Percentiles rank a stretch among this genome's conserved stretches.
Evolutionary conservation across 768 basidiomycete species (phyloP).

Genomic region (Suillus fuscotomentosus): DNA sequence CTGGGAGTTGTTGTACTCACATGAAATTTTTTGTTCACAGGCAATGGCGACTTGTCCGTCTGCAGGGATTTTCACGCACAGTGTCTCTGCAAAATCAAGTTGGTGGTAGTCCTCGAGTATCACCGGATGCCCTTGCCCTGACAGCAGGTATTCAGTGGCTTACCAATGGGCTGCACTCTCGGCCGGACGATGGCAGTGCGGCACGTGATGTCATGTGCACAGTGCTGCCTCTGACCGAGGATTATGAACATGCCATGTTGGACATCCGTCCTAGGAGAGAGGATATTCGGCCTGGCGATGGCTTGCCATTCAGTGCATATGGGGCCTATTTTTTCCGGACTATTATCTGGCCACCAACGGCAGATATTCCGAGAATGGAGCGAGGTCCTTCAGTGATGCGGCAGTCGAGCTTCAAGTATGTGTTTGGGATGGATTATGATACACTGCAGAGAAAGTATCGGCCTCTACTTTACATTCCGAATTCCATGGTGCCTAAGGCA

Average conservation of each 20-base stretch:
- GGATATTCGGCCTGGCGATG: neutral
- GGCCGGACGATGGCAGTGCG: conserved; percentile 19
- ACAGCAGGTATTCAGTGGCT: conserved; percentile 21
- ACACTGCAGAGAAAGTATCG: neutral
- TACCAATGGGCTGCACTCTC: conserved; percentile 25
- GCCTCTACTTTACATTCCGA: neutral
- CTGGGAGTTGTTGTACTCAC: too few relatives aligned
- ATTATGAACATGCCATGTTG: neutral
- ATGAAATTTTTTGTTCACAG: too few relatives aligned
- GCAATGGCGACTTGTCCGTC: conserved; percentile 4
- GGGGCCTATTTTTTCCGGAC: neutral
- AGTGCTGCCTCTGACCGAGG: conserved; percentile 24
- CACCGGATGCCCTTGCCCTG: conserved; percentile 14
- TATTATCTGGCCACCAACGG: neutral
- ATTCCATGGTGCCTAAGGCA: neutral
- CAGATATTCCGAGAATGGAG: neutral
- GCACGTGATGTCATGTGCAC: conserved; percentile 19
- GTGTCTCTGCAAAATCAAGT: conserved; percentile 21
- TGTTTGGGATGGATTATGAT: neutral
- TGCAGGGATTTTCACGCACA: neutral
- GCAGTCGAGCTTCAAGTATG: neutral
- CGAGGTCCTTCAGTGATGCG: neutral
- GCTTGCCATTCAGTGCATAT: neutral
- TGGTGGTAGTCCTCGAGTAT: neutral
- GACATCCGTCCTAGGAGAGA: neutral